These are phyloP conservation scores for Pelargonium nanum DNA, from an alignment of 345 rosid species.

Conservation along the genomic window DNA sequence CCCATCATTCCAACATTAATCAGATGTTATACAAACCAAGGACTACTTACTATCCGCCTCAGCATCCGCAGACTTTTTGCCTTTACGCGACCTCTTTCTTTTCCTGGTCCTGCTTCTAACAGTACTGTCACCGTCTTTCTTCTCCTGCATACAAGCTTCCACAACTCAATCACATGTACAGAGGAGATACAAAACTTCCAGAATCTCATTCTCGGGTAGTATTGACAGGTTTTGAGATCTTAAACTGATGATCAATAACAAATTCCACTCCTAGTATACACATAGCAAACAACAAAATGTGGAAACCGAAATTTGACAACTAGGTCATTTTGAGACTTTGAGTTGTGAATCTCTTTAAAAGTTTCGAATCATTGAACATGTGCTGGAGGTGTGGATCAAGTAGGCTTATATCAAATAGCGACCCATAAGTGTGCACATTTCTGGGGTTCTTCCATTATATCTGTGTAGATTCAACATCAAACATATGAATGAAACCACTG, in stretches of 20 bases:
- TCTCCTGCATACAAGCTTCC: constrained; percentile 27
- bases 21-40: not conserved
- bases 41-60: constrained; percentile 6
- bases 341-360: not conserved
- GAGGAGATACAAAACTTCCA: not conserved
- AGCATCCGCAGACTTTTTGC: constrained; percentile 12
- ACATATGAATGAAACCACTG: not conserved
- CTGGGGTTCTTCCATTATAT: not conserved
- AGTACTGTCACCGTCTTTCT: constrained; percentile 12
- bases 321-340: not conserved
- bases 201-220: not conserved
- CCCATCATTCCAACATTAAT: not conserved
- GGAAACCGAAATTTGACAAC: too few species aligned
- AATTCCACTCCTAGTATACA: not conserved
- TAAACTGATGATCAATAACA: not conserved
- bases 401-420: not conserved
- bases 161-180: not conserved
- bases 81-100: constrained; percentile 32
- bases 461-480: not conserved
- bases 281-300: too few species aligned
- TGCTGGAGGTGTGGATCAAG: not conserved
- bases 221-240: not conserved
- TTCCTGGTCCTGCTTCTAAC: constrained; percentile 29
- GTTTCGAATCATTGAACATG: not conserved
- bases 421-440: not conserved